phyloP scores from a whole-genome alignment of 257 asterid genomes.

The Solanum sitiens region DNA sequence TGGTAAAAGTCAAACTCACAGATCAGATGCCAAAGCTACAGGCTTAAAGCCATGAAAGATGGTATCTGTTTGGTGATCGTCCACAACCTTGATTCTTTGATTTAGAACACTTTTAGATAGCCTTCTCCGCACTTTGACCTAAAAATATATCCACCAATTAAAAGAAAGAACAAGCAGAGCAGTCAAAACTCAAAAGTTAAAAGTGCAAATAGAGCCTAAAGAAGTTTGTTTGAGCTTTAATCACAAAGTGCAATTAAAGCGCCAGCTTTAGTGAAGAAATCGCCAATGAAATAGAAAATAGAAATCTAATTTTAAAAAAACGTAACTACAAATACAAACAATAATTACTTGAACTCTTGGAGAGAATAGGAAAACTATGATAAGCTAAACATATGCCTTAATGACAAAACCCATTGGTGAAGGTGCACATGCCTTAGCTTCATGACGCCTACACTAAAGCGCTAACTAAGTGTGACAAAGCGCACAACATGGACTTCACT shows the following conservation, averaged over 20 bases:
- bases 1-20: conserved; percentile 30
- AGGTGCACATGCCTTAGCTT: background rate
- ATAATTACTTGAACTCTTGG: background rate
- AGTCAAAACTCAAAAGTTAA: background rate
- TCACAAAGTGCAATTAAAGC: background rate
- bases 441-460: background rate
- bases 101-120: conserved; percentile 52
- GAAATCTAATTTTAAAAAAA: background rate
- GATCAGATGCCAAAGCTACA: conserved; percentile 55
- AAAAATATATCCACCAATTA: conserved; percentile 9
- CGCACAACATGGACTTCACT: background rate
- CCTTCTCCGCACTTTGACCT: conserved; percentile 47
- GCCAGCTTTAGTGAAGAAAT: background rate
- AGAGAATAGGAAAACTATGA: background rate
- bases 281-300: background rate
- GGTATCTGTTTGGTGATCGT: conserved; percentile 40
- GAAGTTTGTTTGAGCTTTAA: background rate
- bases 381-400: background rate
- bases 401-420: background rate
- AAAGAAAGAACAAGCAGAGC: background rate
- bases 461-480: background rate
- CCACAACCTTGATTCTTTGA: conserved; percentile 63
- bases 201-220: background rate
- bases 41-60: conserved; percentile 70
- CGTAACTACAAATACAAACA: background rate